phyloP scores from a whole-genome alignment of 2,329 filamentous ascomycete species.

The Plenodomus tracheiphilus region DNA sequence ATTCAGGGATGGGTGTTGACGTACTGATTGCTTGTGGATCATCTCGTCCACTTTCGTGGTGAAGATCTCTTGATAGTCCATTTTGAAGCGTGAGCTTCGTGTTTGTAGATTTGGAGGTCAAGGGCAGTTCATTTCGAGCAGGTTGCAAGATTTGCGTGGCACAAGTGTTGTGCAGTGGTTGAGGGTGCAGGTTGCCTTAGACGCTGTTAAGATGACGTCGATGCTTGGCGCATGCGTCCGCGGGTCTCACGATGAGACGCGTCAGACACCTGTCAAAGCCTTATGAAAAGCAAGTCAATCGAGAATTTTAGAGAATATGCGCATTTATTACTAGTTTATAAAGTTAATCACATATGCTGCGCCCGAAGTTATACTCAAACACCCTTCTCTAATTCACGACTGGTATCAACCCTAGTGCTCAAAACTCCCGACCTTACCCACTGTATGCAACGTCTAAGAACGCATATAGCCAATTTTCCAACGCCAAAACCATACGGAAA shows the following conservation, averaged over 20 bases:
- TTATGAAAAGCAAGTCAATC: background rate
- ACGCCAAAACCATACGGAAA: slow-evolving; percentile 1
- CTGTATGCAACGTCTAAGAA: too few relatives aligned
- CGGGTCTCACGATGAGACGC: background rate
- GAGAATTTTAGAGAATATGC: background rate
- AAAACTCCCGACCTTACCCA: background rate
- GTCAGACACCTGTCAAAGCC: background rate
- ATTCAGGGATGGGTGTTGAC: slow-evolving; percentile 1
- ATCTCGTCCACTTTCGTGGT: slow-evolving; percentile 11
- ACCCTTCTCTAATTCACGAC: background rate
- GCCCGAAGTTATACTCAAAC: background rate
- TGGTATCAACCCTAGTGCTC: background rate
- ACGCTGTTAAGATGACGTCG: background rate
- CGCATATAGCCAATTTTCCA: background rate
- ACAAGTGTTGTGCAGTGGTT: background rate
- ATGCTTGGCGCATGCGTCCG: background rate
- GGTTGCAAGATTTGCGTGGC: background rate
- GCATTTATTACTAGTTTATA: background rate
- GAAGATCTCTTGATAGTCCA: background rate
- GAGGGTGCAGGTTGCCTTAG: background rate
- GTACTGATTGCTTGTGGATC: slow-evolving; percentile 20
- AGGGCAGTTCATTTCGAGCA: slow-evolving; percentile 3
- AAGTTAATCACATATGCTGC: background rate
- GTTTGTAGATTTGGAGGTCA: background rate
- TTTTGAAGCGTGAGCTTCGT: background rate